Evolutionary conservation across 345 rosid genomes (phyloP).

Genomic region (Anastatica hierochuntica): DNA sequence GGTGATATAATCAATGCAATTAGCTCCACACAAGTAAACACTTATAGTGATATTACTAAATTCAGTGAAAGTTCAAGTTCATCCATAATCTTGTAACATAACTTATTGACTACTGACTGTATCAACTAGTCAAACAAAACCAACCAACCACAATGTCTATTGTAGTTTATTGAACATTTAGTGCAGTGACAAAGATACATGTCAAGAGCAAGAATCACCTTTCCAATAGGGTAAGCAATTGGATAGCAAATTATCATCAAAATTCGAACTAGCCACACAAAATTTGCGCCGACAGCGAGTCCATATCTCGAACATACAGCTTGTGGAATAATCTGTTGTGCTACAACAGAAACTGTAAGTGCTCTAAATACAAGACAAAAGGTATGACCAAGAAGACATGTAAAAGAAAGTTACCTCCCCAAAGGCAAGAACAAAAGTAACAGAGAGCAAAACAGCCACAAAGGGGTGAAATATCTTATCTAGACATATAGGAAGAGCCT

Average conservation of each 20-base stretch:
- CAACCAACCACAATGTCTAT: neutral
- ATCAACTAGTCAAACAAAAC: conserved; percentile 3
- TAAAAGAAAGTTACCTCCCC: conserved; percentile 47
- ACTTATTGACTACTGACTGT: neutral
- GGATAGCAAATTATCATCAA: conserved; percentile 70
- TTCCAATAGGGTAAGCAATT: conserved; percentile 70
- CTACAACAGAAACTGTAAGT: neutral
- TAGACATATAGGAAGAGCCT: conserved; percentile 75
- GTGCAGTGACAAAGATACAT: neutral
- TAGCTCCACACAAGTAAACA: neutral
- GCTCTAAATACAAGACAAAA: neutral
- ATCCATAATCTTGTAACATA: neutral
- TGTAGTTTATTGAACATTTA: neutral
- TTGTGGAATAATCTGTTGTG: conserved; percentile 61
- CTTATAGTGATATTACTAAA: neutral
- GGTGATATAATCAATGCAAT: conserved; percentile 1
- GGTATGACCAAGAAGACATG: neutral
- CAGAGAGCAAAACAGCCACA: conserved; percentile 71
- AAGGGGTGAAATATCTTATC: conserved; percentile 76
- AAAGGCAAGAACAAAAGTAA: conserved; percentile 72
- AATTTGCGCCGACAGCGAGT: conserved; percentile 65
- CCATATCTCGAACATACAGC: conserved; percentile 76
- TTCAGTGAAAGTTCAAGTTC: neutral
- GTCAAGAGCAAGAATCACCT: conserved; percentile 30
- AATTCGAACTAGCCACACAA: conserved; percentile 61